Conservation (phyloP, 2,329 filamentous ascomycete species). For the Fusarium buxicola region DNA sequence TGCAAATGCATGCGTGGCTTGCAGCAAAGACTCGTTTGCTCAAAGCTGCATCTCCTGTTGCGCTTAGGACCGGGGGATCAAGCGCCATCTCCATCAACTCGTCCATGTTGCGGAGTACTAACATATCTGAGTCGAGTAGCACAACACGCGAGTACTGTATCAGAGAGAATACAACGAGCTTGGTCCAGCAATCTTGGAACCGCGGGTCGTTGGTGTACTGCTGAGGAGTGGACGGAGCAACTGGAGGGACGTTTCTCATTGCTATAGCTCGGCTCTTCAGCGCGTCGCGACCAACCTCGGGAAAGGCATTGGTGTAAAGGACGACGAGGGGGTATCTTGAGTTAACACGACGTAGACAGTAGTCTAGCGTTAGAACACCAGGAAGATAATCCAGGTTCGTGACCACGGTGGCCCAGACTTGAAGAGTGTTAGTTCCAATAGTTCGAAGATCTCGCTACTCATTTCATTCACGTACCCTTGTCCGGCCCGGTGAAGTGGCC, state of each 20-base stretch:
- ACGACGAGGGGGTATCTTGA: slow-evolving; percentile 9
- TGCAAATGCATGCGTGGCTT: slow-evolving; percentile 26
- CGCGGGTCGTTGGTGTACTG: slow-evolving; percentile 6
- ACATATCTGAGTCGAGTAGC: slow-evolving; percentile 20
- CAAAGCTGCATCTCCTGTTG: rapidly evolving
- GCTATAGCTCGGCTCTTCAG: background rate
- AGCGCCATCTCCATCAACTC: slow-evolving; percentile 20
- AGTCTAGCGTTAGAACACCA: slow-evolving; percentile 18
- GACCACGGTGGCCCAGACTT: slow-evolving; percentile 29
- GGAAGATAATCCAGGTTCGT: slow-evolving; percentile 20
- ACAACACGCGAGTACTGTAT: slow-evolving; percentile 15
- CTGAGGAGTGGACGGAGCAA: background rate
- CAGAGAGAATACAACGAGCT: slow-evolving; percentile 8
- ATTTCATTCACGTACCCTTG: too few relatives aligned
- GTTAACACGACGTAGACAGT: slow-evolving; percentile 13
- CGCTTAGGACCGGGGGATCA: background rate
- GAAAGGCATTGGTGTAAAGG: slow-evolving; percentile 8
- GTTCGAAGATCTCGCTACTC: too few relatives aligned
- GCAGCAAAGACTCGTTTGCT: slow-evolving; percentile 24
- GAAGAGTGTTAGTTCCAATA: rapidly evolving
- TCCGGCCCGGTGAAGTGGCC: too few relatives aligned
- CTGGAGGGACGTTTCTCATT: background rate
- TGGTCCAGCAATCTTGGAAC: slow-evolving; percentile 6
- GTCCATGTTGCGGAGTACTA: slow-evolving; percentile 20
- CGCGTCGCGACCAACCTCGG: background rate